Conservation (phyloP, 768 basidiomycete species). For the Filobasidium wieringae region DNA sequence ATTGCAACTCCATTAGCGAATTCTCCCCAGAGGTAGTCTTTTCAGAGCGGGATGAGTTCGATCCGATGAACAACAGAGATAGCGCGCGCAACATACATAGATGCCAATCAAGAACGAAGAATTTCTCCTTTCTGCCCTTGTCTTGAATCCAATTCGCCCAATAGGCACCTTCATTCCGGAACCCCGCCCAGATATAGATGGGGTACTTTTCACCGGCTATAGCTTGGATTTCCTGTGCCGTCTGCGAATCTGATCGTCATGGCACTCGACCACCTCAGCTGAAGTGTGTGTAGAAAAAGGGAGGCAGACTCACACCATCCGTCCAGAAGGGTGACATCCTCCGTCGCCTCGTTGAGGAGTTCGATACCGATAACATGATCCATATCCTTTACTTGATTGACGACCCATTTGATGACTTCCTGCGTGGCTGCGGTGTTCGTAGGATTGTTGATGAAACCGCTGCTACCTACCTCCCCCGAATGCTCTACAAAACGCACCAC, state of each 20-base stretch:
- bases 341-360: conserved; percentile 32
- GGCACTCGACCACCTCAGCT: background rate
- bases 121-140: background rate
- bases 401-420: conserved; percentile 41
- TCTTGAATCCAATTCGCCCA: background rate
- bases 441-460: conserved; percentile 40
- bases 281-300: background rate
- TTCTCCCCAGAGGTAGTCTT: background rate
- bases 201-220: conserved; percentile 9
- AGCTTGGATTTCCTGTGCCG: background rate
- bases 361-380: conserved; percentile 37
- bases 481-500: conserved; percentile 22
- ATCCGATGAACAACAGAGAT: background rate
- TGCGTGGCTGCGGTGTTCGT: conserved; percentile 42
- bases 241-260: background rate
- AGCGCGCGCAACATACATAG: background rate
- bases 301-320: background rate
- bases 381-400: conserved; percentile 32
- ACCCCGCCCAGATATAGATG: conserved; percentile 3
- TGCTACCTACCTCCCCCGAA: conserved; percentile 27
- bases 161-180: background rate
- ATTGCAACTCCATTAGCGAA: background rate
- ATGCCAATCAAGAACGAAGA: background rate
- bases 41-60: no score
- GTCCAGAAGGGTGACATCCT: background rate